Base-by-base conservation (phyloP, 345 rosid species). In the Rubroshorea leprosula region DNA sequence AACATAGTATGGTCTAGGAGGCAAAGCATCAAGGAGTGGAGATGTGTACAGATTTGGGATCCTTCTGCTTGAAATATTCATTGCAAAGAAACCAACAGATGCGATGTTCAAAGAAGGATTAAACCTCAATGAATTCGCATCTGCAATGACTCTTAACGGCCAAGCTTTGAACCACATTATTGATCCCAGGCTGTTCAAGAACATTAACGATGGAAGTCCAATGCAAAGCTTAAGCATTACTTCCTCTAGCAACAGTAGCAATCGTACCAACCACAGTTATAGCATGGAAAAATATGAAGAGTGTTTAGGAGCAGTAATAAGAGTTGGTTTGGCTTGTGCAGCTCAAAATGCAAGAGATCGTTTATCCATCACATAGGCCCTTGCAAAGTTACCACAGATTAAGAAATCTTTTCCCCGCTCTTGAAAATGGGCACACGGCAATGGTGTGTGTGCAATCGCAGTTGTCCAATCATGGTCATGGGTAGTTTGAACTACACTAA, bases 1-100 rank as follows among this genome's bases (percentile, higher is more conserved):
- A 3, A 26, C 9, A 59, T 44, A 59, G 20, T 59, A 59, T 49
- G 63, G 63, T 23, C 26, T 20, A 48, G 54, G 54, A 13, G 41
- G 54, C 45, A 59, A 59, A 59, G 54, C 54, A 47, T 59, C 54
- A 48, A 59, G 41, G 19, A 29, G 19, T 19, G 63, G 63, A 59
- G 54, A 59, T 59, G 63, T 35, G 14, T 48, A 59, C 11, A 59
- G 54, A 25, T 59, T 59, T 16, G 54, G 63, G 6, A 23, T 59
- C 20, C 54, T 59, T 21, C 25, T 59, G 25, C 63, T 59, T 29
- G 63, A 59, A 59, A 59, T 48, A 16, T 48, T 59, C 29, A 47
- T 29, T 0, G 54, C 63, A 6, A 59, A 59, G 53, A 59, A 48
- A 23, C 54, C 63, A 49, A 59, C 63, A 2, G 63, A 59, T 59